phyloP scores from a whole-genome alignment of 129 eudicot species.

The Flaveria bidentis region DNA sequence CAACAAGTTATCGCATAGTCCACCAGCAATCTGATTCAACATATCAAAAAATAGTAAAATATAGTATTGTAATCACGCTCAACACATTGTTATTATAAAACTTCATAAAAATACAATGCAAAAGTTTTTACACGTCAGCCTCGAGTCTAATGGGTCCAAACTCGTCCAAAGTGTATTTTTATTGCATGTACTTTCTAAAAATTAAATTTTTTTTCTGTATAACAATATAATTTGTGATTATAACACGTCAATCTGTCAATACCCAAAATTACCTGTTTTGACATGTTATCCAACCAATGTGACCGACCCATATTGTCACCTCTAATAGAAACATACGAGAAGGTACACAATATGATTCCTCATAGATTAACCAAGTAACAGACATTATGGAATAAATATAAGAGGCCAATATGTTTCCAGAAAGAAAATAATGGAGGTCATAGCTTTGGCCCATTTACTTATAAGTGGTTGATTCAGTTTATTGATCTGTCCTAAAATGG shows the following conservation, averaged over 20 bases:
- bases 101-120: no score
- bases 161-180: no score
- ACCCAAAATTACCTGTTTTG: neutral
- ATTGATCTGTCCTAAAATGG: neutral
- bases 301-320: neutral
- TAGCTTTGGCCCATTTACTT: neutral
- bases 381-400: no score
- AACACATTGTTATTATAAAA: no score
- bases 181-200: no score
- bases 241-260: neutral
- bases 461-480: neutral
- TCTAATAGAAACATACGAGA: neutral
- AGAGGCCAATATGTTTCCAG: no score
- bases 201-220: no score
- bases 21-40: conserved; percentile 65
- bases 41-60: neutral
- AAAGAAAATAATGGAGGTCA: neutral
- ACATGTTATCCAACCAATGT: neutral
- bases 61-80: no score
- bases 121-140: no score
- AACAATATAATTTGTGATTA: no score
- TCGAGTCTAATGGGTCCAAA: no score
- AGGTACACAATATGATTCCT: no score
- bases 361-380: neutral
- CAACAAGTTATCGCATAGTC: conserved; percentile 87